Evolutionary conservation across 805 yeast species (phyloP).

Genomic region (Lachancea dasiensis): DNA sequence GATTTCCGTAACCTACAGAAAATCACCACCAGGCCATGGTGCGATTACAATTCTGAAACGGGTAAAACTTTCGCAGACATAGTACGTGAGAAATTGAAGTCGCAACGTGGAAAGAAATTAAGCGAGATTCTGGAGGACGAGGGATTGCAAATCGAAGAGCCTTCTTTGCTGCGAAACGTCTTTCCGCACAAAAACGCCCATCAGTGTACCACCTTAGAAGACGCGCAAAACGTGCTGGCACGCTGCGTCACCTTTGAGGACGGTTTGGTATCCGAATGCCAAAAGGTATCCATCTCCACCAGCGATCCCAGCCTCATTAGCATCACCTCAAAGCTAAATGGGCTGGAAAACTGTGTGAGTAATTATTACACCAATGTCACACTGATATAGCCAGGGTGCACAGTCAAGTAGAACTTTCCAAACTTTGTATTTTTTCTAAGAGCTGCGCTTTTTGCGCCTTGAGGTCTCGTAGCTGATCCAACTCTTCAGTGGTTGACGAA

Average conservation of each 20-base stretch:
- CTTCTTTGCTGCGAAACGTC: constrained; percentile 31
- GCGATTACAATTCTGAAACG: constrained; percentile 38
- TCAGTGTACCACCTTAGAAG: constrained; percentile 33
- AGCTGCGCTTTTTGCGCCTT: constrained; percentile 21
- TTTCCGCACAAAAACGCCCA: constrained; percentile 31
- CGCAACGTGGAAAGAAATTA: constrained; percentile 36
- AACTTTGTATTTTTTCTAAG: constrained; percentile 12
- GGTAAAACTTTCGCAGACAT: constrained; percentile 54
- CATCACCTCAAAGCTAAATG: constrained; percentile 55
- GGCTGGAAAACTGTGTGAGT: constrained; percentile 40
- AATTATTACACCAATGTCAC: constrained; percentile 21
- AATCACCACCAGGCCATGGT: constrained; percentile 59
- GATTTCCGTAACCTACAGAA: constrained; percentile 49
- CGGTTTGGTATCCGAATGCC: constrained; percentile 55
- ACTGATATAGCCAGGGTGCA: background rate
- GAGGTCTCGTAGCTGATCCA: constrained; percentile 24
- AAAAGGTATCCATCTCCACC: constrained; percentile 52
- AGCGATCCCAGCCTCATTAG: constrained; percentile 65
- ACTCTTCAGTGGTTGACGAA: constrained; percentile 29
- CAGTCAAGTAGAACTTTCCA: constrained; percentile 3
- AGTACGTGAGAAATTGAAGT: constrained; percentile 49
- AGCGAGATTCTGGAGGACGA: constrained; percentile 37
- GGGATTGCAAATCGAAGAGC: constrained; percentile 31
- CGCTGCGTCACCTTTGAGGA: constrained; percentile 55
- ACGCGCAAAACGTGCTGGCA: constrained; percentile 47